phyloP scores from a whole-genome alignment of 1,284 basidiomycete species.

The Sanghuangporus weigelae region DNA sequence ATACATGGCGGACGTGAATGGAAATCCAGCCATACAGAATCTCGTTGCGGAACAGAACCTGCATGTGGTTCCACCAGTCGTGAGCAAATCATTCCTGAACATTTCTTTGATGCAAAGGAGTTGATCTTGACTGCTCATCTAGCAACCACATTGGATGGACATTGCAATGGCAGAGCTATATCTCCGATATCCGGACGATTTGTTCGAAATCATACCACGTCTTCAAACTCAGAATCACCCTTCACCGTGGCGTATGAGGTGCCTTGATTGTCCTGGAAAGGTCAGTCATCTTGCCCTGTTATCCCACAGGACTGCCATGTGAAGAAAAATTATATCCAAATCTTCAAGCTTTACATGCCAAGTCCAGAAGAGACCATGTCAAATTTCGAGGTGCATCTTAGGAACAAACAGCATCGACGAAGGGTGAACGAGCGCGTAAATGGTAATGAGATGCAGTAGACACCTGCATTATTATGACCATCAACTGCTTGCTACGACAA shows the following conservation, averaged over 20 bases:
- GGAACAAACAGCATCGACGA: not conserved
- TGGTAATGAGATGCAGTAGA: not conserved
- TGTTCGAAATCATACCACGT: not conserved
- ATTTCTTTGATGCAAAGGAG: not conserved
- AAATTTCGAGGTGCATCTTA: not conserved
- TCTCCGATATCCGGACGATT: not conserved
- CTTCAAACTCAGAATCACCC: no score
- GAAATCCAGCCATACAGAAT: no score
- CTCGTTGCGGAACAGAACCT: no score
- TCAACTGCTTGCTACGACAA: no score
- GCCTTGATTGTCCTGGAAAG: not conserved
- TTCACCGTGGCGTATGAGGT: not conserved
- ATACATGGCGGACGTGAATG: no score
- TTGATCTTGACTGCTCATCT: not conserved
- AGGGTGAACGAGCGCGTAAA: not conserved
- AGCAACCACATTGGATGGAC: not conserved
- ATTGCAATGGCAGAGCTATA: not conserved
- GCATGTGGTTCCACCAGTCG: no score
- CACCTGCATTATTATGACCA: no score
- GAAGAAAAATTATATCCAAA: not conserved
- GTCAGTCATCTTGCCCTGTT: not conserved
- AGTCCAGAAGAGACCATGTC: not conserved
- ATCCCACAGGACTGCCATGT: not conserved
- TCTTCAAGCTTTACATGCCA: not conserved
- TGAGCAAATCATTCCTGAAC: no score